phyloP scores from a whole-genome alignment of 108 stramenopile genomes.

The Chaetoceros muelleri region DNA sequence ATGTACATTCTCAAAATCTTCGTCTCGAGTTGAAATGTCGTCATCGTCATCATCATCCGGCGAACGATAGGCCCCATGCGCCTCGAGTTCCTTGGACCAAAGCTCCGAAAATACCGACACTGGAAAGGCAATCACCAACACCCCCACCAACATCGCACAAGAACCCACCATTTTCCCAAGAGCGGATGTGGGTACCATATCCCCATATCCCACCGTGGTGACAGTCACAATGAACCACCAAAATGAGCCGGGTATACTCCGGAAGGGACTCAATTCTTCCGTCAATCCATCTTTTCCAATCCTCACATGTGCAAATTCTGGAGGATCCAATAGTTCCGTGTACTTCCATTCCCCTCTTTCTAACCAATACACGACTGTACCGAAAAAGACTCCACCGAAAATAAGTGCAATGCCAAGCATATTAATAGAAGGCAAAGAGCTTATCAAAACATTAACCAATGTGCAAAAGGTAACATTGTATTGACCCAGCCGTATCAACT shows the following conservation, averaged over 20 bases:
- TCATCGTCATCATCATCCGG: constrained; percentile 9
- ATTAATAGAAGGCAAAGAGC: constrained; percentile 25
- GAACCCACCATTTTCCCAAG: constrained; percentile 35
- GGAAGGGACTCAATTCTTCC: constrained; percentile 53
- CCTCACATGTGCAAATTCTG: constrained; percentile 31
- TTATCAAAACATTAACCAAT: constrained; percentile 30
- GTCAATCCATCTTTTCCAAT: constrained; percentile 28
- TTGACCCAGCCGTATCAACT: constrained; percentile 47
- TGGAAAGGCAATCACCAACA: constrained; percentile 73
- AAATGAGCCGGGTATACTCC: constrained; percentile 42
- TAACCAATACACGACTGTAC: constrained; percentile 56
- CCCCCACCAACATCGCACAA: constrained; percentile 49
- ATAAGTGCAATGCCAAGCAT: constrained; percentile 33
- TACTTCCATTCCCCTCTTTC: constrained; percentile 65
- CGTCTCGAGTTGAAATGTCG: not conserved
- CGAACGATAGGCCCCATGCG: constrained; percentile 8
- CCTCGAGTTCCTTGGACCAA: constrained; percentile 51
- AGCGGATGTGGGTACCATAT: constrained; percentile 35
- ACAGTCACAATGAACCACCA: constrained; percentile 78
- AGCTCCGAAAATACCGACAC: constrained; percentile 61
- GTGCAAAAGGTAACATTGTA: constrained; percentile 46
- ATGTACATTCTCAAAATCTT: constrained; percentile 9
- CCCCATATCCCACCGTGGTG: constrained; percentile 62
- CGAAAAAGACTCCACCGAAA: constrained; percentile 59
- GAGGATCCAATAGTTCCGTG: constrained; percentile 17